Base-by-base conservation (phyloP, 306 rosid genomes). In the Prunus armeniaca region DNA sequence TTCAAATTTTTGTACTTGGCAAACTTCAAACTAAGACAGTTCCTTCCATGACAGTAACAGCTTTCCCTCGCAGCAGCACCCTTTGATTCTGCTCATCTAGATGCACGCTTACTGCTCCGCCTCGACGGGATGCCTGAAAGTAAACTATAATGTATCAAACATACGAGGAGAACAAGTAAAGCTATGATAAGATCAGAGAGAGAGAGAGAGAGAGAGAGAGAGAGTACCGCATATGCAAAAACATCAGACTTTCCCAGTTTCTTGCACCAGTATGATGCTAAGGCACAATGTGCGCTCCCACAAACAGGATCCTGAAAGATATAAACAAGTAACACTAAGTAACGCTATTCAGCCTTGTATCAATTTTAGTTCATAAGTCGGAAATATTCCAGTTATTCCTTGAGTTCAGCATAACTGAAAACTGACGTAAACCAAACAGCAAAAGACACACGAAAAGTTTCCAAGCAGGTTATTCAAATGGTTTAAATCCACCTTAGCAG, bases 81-180 rank as follows among this genome's bases (percentile, higher is more conserved):
- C 90, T 87, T 55, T 87, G 90, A 46, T 81, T 88, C 80, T 85
- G 82, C 65, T 91, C 88, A 51, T 91, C 90, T 20, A 83, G 19
- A 86, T 83, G 94, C 79, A 88, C 65, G 65, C 80, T 68, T 38
- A 93, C 27, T 68, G 66, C 82, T 81, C 94, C 98, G 19, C 98
- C 90, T 80, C 96, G 85, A 0, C 83, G 79, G 22, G 98, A 94
- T 72, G 98, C 97, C 98, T 91, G 67, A 38, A 27, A 77, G 28
- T 51, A 63, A 78, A 27, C 47, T 67, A 76, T 10, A 55, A 34
- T 22, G 19, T 25, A 7, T 50, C 38, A 13, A 49, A 49, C n/a
- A 50, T 9, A 5, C n/a, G 13, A 32, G 10, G 27, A 9, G 6
- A 64, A 1, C 4, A 32, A 64, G 8, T 6, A 41, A 65, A 6